Percentiles rank a stretch among this genome's conserved stretches.
Conservation (phyloP, 2,329 filamentous ascomycete species). For the Mycosphaerella sp. region DNA sequence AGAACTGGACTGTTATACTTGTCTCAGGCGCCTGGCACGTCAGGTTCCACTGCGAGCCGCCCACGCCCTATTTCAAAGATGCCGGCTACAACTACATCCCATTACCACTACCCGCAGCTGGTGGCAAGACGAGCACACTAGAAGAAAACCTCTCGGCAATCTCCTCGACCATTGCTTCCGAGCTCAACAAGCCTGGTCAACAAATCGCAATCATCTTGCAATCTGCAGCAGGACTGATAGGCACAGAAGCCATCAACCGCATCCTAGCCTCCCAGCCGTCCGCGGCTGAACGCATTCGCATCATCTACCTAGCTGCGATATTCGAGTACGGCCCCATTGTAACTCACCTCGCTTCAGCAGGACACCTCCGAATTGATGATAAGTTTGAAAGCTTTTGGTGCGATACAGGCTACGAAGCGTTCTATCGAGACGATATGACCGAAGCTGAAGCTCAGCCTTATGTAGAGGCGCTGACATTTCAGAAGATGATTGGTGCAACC, state of each 20-base stretch:
- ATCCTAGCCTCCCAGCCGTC: not conserved
- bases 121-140: slow-evolving; percentile 1
- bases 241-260: slow-evolving; percentile 10
- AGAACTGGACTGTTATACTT: slow-evolving; percentile 7
- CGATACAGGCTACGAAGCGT: slow-evolving; percentile 1
- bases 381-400: not conserved
- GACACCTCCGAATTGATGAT: not conserved
- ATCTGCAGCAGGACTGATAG: slow-evolving; percentile 6
- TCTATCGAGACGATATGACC: slow-evolving; percentile 12
- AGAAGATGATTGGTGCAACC: not conserved
- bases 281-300: not conserved
- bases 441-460: slow-evolving; percentile 7
- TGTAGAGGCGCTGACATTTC: slow-evolving; percentile 9
- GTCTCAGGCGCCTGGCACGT: slow-evolving; percentile 13
- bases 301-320: slow-evolving; percentile 11
- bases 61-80: slow-evolving; percentile 7
- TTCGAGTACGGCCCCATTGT: not conserved
- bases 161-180: not conserved
- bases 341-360: not conserved
- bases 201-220: slow-evolving; percentile 7
- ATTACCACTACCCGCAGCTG: slow-evolving; percentile 7
- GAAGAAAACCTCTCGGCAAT: slow-evolving; percentile 4
- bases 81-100: slow-evolving; percentile 9
- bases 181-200: not conserved
- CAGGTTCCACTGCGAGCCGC: slow-evolving; percentile 6